phyloP scores from a whole-genome alignment of 768 basidiomycete species.

The Leccinellum albellum region DNA sequence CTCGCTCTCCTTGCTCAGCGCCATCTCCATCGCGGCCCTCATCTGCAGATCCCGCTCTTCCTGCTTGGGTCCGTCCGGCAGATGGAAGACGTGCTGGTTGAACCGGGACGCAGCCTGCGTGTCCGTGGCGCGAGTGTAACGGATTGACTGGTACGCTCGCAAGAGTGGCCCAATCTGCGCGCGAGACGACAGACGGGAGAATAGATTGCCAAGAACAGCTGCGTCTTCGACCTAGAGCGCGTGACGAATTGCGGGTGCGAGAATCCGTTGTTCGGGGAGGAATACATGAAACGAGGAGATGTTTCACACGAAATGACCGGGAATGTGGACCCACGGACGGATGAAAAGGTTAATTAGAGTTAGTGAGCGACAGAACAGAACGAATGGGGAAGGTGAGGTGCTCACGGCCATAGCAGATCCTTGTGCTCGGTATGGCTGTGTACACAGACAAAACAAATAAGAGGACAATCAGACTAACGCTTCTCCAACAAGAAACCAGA shows the following conservation, averaged over 20 bases:
- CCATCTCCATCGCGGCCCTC: slow-evolving; percentile 44
- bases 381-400: neutral
- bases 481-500: neutral
- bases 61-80: slow-evolving; percentile 53
- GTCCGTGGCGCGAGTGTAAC: slow-evolving; percentile 44
- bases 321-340: neutral
- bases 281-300: neutral
- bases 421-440: slow-evolving; percentile 50
- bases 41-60: slow-evolving; percentile 48
- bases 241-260: neutral
- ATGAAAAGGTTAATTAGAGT: neutral
- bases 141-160: slow-evolving; percentile 49
- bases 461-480: neutral
- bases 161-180: slow-evolving; percentile 45
- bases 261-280: neutral
- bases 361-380: neutral
- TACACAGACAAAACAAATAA: neutral
- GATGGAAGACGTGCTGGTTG: slow-evolving; percentile 54
- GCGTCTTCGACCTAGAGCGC: slow-evolving; percentile 33
- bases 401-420: slow-evolving; percentile 53
- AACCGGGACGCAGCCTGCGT: slow-evolving; percentile 48
- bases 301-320: neutral
- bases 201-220: slow-evolving; percentile 44
- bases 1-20: slow-evolving; percentile 25
- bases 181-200: slow-evolving; percentile 42